These are phyloP conservation scores for Collariella sp. DNA, from an alignment of 495 filamentous ascomycete species.

Conservation along the genomic window DNA sequence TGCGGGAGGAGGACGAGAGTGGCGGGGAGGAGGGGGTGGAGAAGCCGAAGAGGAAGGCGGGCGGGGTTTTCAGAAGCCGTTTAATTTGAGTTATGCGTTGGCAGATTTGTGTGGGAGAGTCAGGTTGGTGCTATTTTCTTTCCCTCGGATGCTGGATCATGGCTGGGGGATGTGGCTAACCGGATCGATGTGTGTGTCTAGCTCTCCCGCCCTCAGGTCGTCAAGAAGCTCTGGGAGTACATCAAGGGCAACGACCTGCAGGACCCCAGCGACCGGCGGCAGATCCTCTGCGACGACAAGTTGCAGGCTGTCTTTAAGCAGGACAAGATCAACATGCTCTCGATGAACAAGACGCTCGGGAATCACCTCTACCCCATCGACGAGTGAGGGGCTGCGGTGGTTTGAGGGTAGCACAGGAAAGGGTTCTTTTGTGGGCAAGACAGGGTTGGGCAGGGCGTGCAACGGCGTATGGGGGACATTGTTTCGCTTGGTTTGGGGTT, in stretches of 20 bases:
- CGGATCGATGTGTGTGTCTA: too few relatives aligned
- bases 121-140: conserved; percentile 38
- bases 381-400: conserved; percentile 24
- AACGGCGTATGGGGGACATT: conserved; percentile 22
- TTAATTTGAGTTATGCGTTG: conserved; percentile 42
- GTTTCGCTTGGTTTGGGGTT: conserved; percentile 1
- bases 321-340: conserved; percentile 93
- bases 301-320: conserved; percentile 86
- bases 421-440: too few relatives aligned
- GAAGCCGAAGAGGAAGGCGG: conserved; percentile 43
- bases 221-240: conserved; percentile 92
- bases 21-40: conserved; percentile 52
- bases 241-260: conserved; percentile 82
- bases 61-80: conserved; percentile 46
- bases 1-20: conserved; percentile 71
- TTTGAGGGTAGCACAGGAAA: too few relatives aligned
- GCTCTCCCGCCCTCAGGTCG: conserved; percentile 88
- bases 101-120: conserved; percentile 49
- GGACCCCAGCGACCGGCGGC: conserved; percentile 80
- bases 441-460: conserved; percentile 10
- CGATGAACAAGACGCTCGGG: conserved; percentile 69
- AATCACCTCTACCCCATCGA: conserved; percentile 49
- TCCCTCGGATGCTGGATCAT: background rate
- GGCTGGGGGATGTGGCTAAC: too few relatives aligned
- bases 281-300: conserved; percentile 84